Percentiles rank a stretch among this genome's conserved stretches.
These are phyloP conservation scores for Paraconiothyrium brasiliense DNA, from an alignment of 2,329 filamentous ascomycete species.

Conservation along the genomic window DNA sequence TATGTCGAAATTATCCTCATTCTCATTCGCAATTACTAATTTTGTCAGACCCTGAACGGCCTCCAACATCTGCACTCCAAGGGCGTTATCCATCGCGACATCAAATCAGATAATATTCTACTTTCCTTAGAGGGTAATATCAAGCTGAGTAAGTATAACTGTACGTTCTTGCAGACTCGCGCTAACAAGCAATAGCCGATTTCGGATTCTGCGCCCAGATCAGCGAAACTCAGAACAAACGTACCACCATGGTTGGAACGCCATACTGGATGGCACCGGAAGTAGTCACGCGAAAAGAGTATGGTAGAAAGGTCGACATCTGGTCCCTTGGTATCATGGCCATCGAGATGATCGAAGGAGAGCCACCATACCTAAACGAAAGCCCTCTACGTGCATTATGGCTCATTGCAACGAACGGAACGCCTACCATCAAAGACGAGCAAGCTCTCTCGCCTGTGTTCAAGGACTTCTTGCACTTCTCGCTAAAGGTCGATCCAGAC, in stretches of 20 bases:
- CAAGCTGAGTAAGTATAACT: conserved; percentile 80
- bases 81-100: conserved; percentile 97
- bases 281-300: conserved; percentile 96
- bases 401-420: conserved; percentile 96
- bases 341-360: conserved; percentile 99
- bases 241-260: conserved; percentile 98
- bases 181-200: conserved; percentile 70
- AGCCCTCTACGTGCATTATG: conserved; percentile 92
- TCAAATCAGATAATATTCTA: conserved; percentile 98
- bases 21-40: background rate
- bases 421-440: conserved; percentile 93
- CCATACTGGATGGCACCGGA: conserved; percentile 99
- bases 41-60: conserved; percentile 77
- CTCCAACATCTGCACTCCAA: conserved; percentile 97
- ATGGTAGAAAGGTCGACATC: conserved; percentile 97
- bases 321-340: conserved; percentile 99
- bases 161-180: conserved; percentile 12
- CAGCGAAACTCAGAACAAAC: conserved; percentile 95
- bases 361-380: conserved; percentile 95
- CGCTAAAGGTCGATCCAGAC: conserved; percentile 95
- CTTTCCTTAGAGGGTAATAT: conserved; percentile 94
- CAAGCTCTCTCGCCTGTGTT: conserved; percentile 82
- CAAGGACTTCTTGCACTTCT: conserved; percentile 90
- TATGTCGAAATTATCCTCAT: conserved; percentile 33
- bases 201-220: conserved; percentile 99